Base-by-base conservation (phyloP, 106 monocot genomes). In the Ottelia alismoides region DNA sequence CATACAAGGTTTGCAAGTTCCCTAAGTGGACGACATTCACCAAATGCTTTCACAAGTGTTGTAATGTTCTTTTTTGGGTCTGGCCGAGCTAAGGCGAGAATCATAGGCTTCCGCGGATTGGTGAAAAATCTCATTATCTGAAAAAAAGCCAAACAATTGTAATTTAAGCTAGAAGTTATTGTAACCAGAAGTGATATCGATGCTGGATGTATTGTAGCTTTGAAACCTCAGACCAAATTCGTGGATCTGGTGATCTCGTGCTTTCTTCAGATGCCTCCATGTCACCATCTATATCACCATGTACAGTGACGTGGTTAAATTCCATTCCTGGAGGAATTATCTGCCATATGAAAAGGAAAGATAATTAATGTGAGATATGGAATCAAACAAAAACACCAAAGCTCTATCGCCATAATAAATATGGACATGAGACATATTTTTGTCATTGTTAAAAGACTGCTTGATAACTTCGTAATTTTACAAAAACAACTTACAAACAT, bases 81-180 rank as follows among this genome's bases (percentile, higher is more conserved):
- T 48, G 96, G 79, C 24, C 96, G 72, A 70, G 96, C 88, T 66
- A 96, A 78, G 57, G 96, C 96, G 60, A 96, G 88, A 55, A 96
- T 89, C 88, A 96, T 96, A 49, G 96, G 96, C 47, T 96, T 96
- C 20, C 85, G 77, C 29, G 96, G 96, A 31, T 96, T 96, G 31
- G 88, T 73, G 69, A 96, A 89, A 72, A 96, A 96, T 14, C 88
- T 70, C 96, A 96, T 96, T 65, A 96, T 76, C 96, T 93, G 77
- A 2, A 30, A 56, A 55, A 64, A 24, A 57, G n/a, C 57, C n/a
- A n/a, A n/a, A n/a, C n/a, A n/a, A n/a, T n/a, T n/a, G n/a, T n/a
- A n/a, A n/a, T n/a, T n/a, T n/a, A n/a, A n/a, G n/a, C n/a, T n/a
- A n/a, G n/a, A n/a, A n/a, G n/a, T n/a, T n/a, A n/a, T n/a, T n/a